Evolutionary conservation across 331 rosid genomes (phyloP).

Genomic region (Acacia concinna): DNA sequence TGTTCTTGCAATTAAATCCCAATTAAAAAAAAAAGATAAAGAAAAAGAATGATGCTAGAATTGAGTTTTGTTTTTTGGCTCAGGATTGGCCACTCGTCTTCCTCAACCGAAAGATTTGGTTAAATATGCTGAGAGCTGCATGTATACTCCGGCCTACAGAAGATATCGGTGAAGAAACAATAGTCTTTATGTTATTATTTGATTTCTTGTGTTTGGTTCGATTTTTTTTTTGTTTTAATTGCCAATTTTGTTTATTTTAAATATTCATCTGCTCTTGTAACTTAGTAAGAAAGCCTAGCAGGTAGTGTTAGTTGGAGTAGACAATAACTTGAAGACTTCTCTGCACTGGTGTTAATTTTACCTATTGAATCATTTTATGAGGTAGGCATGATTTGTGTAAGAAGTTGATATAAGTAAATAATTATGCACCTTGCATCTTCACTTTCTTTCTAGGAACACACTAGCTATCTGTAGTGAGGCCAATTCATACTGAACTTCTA

Average conservation of each 20-base stretch:
- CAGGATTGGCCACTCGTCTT: conserved; percentile 92
- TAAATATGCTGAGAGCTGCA: conserved; percentile 87
- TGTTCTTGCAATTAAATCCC: not conserved
- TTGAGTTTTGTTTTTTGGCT: conserved; percentile 4
- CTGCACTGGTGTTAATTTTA: not conserved
- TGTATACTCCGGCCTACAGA: conserved; percentile 83
- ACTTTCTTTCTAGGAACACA: no score
- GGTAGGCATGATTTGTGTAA: not conserved
- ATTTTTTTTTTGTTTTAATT: not conserved
- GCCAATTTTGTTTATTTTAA: not conserved
- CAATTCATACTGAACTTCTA: no score
- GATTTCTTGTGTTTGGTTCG: not conserved
- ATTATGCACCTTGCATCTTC: no score
- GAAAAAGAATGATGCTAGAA: not conserved
- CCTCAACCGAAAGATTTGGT: conserved; percentile 85
- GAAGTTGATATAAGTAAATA: not conserved
- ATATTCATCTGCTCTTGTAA: conserved; percentile 25
- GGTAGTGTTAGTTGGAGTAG: conserved; percentile 31
- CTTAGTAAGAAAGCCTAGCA: conserved; percentile 29
- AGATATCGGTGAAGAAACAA: conserved; percentile 59
- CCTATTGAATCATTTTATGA: not conserved
- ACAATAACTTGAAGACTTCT: conserved; percentile 25
- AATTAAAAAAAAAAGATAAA: not conserved
- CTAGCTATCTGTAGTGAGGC: no score
- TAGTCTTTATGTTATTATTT: not conserved